phyloP scores from a whole-genome alignment of 768 basidiomycete genomes.

The Boletus coccyginus region DNA sequence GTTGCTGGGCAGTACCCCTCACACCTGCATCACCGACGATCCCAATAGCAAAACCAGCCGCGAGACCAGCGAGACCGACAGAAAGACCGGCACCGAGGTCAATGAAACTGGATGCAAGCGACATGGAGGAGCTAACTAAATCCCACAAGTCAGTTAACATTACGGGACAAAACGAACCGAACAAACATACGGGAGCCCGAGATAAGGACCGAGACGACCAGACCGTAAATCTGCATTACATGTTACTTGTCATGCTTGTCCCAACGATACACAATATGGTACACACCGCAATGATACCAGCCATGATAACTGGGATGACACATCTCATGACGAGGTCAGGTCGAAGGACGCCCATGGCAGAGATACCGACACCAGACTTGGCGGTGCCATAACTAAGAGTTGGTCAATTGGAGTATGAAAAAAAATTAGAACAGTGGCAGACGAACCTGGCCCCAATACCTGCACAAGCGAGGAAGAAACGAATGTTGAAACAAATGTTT shows the following conservation, averaged over 20 bases:
- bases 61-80: conserved; percentile 91
- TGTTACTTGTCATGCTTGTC: neutral
- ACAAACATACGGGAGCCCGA: conserved; percentile 71
- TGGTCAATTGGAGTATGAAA: neutral
- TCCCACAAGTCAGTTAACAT: neutral
- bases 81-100: conserved; percentile 93
- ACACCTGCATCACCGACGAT: conserved; percentile 99
- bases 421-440: neutral
- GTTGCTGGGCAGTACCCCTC: conserved; percentile 95
- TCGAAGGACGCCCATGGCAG: conserved; percentile 96
- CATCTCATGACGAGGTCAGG: conserved; percentile 99
- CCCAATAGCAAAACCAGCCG: conserved; percentile 96
- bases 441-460: conserved; percentile 84
- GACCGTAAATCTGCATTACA: conserved; percentile 78
- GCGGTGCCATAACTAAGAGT: conserved; percentile 91
- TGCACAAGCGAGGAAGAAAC: conserved; percentile 24
- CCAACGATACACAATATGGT: neutral
- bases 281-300: conserved; percentile 99
- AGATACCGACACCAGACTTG: conserved; percentile 97
- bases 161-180: neutral
- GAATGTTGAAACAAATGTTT: neutral
- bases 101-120: conserved; percentile 90
- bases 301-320: conserved; percentile 98
- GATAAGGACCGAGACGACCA: conserved; percentile 98
- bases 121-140: conserved; percentile 71